Conservation (phyloP, 306 rosid species). For the Coriaria nepalensis region DNA sequence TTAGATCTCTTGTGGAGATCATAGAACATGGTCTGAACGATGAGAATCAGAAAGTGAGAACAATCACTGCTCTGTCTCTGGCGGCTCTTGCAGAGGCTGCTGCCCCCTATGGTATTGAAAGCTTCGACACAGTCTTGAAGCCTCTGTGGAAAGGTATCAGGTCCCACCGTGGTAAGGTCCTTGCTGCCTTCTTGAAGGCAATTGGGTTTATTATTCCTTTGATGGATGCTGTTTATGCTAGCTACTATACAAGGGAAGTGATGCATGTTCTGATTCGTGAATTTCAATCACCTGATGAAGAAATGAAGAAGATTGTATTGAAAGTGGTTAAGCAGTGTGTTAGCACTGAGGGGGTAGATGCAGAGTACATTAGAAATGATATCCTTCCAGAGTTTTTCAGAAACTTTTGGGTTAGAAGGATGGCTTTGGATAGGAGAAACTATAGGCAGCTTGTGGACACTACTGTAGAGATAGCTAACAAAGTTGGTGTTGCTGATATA, state of each 20-base stretch:
- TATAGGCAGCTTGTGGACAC: slow-evolving; percentile 90
- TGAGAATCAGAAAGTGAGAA: slow-evolving; percentile 94
- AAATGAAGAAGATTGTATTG: slow-evolving; percentile 92
- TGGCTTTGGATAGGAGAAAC: slow-evolving; percentile 93
- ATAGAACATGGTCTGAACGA: slow-evolving; percentile 84
- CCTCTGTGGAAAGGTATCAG: slow-evolving; percentile 95
- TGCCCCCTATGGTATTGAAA: slow-evolving; percentile 93
- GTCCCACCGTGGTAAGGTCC: slow-evolving; percentile 89
- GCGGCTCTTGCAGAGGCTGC: slow-evolving; percentile 98
- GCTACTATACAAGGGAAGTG: slow-evolving; percentile 89
- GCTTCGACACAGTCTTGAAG: slow-evolving; percentile 88
- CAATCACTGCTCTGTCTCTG: slow-evolving; percentile 83
- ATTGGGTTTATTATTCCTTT: slow-evolving; percentile 88
- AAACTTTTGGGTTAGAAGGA: slow-evolving; percentile 95
- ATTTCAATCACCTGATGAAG: slow-evolving; percentile 97
- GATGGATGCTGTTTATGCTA: slow-evolving; percentile 90
- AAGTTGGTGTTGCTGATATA: slow-evolving; percentile 91
- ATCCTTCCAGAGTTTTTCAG: slow-evolving; percentile 80
- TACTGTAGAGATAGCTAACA: slow-evolving; percentile 91
- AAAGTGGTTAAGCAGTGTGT: slow-evolving; percentile 98
- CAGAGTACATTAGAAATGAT: slow-evolving; percentile 64
- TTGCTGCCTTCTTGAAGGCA: slow-evolving; percentile 91
- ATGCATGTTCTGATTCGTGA: slow-evolving; percentile 85
- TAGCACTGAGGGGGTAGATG: slow-evolving; percentile 91
- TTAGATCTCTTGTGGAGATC: slow-evolving; percentile 83